Evolutionary conservation across 129 eudicot genomes (phyloP), one percentile per base, ranked within the genome.

Genomic region (Flaveria sonorensis): DNA sequence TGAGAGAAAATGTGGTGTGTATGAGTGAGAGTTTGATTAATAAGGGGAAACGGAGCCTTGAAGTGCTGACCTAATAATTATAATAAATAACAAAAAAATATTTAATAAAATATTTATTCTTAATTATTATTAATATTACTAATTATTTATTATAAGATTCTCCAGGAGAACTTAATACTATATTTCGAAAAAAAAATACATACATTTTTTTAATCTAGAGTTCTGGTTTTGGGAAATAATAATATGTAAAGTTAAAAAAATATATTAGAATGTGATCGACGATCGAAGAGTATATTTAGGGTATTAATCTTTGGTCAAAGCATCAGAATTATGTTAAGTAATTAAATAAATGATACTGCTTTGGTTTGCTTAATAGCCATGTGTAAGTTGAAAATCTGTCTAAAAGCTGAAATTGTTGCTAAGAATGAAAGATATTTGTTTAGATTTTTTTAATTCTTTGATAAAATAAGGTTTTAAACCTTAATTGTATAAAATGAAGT

Each of bases 1-100:
- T 65, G 74, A 72, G 56, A 77, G 68, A 72, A 70, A 73, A 52
- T 73, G 83, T 40, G 75, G 51, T 73, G 28, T 73, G 75, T 50
- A 46, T 73, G 14, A 65, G 53, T 73, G 79, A 73, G 75, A 80
- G 32, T 23, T 53, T 47, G 74, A 73, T 80, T 73, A 52, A 80
- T 62, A 80, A 66, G 83, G 69, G 61, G 62, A 65, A 70, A 73
- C 40, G 70, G 52, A 39, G 57, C 13, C 51, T 50, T 53, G 68
- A 72, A 47, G 52, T 66, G 52, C 43, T 73, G 52, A 80, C 39
- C 70, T 80, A 67, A 65, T 40, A 1, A 77, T 77, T 15, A 39
- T 53, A 15, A 24, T 4, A 32, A 53, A 8, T 32, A 30, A 9
- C 32, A 42, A 11, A 10, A 0, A 59, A 59, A 53, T 53, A 59